These are phyloP conservation scores for Leishmania gerbilli DNA, from an alignment of 208 protist species.

Conservation along the genomic window DNA sequence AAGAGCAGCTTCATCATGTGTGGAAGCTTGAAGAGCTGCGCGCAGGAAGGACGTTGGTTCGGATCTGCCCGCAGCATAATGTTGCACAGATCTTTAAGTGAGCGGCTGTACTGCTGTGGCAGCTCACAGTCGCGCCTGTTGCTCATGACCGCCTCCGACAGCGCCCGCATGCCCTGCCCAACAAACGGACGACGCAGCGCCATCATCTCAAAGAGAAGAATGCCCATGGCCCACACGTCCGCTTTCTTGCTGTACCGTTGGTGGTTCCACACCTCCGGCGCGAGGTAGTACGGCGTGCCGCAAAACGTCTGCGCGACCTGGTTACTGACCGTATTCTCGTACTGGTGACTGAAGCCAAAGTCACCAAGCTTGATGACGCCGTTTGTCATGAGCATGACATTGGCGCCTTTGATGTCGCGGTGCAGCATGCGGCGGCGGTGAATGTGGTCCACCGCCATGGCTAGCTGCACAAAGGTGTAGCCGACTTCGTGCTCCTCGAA, in stretches of 20 bases:
- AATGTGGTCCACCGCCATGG: conserved; percentile 84
- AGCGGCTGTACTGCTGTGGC: conserved; percentile 54
- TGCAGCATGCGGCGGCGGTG: conserved; percentile 86
- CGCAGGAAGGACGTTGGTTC: conserved; percentile 49
- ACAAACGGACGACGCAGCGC: conserved; percentile 76
- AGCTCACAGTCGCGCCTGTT: conserved; percentile 68
- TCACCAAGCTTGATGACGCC: conserved; percentile 88
- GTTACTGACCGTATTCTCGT: conserved; percentile 79
- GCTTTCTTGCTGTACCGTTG: conserved; percentile 92
- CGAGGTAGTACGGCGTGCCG: conserved; percentile 93
- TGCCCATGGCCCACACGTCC: conserved; percentile 91
- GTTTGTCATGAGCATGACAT: conserved; percentile 82
- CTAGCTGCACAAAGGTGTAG: conserved; percentile 84
- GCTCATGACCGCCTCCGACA: conserved; percentile 56
- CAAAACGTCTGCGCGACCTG: conserved; percentile 82
- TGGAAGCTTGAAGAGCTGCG: conserved; percentile 55
- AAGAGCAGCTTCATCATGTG: conserved; percentile 59
- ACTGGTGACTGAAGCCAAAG: conserved; percentile 85
- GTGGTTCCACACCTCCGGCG: conserved; percentile 89
- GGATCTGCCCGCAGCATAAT: conserved; percentile 61
- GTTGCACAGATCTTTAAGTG: conserved; percentile 64
- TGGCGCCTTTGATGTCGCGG: conserved; percentile 88
- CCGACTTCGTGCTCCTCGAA: conserved; percentile 84
- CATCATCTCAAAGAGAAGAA: conserved; percentile 86
- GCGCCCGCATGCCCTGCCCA: conserved; percentile 71